A percentile compares a stretch with the other conserved stretches of the same genome.
These are phyloP conservation scores for Striga hermonthica DNA, from an alignment of 305 asterid genomes.

Conservation along the genomic window DNA sequence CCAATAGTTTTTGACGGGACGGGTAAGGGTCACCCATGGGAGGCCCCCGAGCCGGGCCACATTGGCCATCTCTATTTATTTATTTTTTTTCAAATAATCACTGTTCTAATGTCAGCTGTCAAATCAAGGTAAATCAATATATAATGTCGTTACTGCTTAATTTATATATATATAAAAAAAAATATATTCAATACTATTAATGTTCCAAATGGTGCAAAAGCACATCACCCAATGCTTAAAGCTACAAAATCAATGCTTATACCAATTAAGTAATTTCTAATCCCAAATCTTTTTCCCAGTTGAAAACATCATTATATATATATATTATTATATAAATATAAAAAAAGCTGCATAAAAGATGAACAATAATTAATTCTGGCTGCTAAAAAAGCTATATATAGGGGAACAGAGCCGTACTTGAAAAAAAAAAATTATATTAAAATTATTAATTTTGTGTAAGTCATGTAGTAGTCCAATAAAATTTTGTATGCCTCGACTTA, in stretches of 20 bases:
- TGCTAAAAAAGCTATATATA: conserved; percentile 30
- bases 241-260: conserved; percentile 27
- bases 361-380: conserved; percentile 16
- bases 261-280: conserved; percentile 28
- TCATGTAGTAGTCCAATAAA: neutral
- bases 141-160: no score
- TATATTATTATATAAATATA: no score
- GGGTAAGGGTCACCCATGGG: no score
- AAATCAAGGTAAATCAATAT: no score
- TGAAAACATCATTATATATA: conserved; percentile 24
- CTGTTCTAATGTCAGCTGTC: no score
- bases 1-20: no score
- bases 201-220: conserved; percentile 19
- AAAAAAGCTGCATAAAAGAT: conserved; percentile 18
- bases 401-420: neutral
- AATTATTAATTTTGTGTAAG: conserved; percentile 27
- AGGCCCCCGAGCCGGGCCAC: no score
- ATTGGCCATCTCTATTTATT: no score
- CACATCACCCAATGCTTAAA: conserved; percentile 28
- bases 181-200: no score
- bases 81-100: no score
- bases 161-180: no score
- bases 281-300: conserved; percentile 29
- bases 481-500: conserved; percentile 10
- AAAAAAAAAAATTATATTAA: neutral